phyloP scores from a whole-genome alignment of 768 basidiomycete species.

The Leccinum barrowsii region DNA sequence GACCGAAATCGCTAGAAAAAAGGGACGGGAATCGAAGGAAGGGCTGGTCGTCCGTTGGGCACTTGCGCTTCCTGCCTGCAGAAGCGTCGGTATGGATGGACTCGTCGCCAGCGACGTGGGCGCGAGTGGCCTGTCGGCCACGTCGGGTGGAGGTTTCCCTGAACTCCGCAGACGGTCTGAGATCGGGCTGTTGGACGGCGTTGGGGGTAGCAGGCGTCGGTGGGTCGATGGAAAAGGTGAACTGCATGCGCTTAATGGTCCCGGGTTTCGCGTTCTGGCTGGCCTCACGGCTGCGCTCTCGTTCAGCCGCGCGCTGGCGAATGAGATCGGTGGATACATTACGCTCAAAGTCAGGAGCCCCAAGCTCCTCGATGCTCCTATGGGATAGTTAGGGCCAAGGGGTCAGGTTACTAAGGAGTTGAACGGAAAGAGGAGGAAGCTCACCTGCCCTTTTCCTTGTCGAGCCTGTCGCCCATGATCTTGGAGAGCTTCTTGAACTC shows the following conservation, averaged over 20 bases:
- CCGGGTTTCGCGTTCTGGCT: constrained; percentile 60
- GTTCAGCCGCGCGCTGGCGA: constrained; percentile 74
- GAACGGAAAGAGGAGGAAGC: background rate
- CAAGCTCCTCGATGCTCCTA: constrained; percentile 82
- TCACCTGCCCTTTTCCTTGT: constrained; percentile 75
- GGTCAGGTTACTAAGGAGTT: background rate
- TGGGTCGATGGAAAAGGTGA: constrained; percentile 82
- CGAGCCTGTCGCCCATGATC: constrained; percentile 86
- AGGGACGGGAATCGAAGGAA: constrained; percentile 68
- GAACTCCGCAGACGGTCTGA: constrained; percentile 64
- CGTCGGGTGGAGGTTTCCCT: constrained; percentile 44
- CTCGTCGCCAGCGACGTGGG: too few relatives aligned
- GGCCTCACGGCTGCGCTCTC: constrained; percentile 75
- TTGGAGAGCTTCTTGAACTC: constrained; percentile 89
- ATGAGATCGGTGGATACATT: constrained; percentile 79
- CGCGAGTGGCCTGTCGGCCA: constrained; percentile 35
- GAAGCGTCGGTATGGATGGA: background rate
- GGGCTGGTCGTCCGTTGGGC: constrained; percentile 23
- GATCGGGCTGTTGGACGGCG: constrained; percentile 59
- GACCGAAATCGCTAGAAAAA: constrained; percentile 69
- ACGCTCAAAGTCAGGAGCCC: constrained; percentile 78
- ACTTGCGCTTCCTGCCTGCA: constrained; percentile 28
- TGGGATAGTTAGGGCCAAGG: constrained; percentile 16
- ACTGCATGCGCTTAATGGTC: constrained; percentile 85
- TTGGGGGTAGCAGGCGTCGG: constrained; percentile 47